These are phyloP conservation scores for Naegleria fowleri DNA, from an alignment of 208 protist genomes.

Conservation along the genomic window DNA sequence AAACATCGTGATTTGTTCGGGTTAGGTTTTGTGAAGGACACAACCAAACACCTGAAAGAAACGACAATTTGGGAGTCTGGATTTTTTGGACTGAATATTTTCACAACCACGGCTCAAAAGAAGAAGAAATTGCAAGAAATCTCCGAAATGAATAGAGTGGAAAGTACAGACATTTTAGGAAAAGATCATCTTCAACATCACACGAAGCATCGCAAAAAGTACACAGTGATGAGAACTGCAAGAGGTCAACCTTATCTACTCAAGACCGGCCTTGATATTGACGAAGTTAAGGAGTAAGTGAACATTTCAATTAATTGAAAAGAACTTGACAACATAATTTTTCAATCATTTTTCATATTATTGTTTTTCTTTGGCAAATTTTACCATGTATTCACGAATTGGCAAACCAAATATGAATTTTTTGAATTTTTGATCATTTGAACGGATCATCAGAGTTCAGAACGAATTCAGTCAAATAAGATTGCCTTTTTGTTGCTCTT, in stretches of 20 bases:
- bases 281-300: neutral
- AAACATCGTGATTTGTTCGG: too few relatives aligned
- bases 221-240: neutral
- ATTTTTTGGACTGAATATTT: neutral
- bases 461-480: neutral
- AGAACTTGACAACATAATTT: too few relatives aligned
- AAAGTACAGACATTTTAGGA: neutral
- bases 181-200: neutral
- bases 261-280: neutral
- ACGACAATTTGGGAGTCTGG: neutral
- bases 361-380: too few relatives aligned
- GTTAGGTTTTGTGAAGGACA: too few relatives aligned
- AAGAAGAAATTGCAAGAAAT: neutral
- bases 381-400: too few relatives aligned
- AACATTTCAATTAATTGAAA: neutral
- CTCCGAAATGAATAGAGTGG: neutral
- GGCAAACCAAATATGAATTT: too few relatives aligned
- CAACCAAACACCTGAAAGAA: neutral
- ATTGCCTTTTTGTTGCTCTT: neutral
- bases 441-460: neutral
- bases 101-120: neutral
- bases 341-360: too few relatives aligned
- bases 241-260: slow-evolving; percentile 1
- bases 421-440: too few relatives aligned
- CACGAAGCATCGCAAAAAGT: neutral